Percentiles rank a stretch among this genome's conserved stretches.
These are phyloP conservation scores for Corylus avellana DNA, from an alignment of 306 rosid species.

Conservation along the genomic window DNA sequence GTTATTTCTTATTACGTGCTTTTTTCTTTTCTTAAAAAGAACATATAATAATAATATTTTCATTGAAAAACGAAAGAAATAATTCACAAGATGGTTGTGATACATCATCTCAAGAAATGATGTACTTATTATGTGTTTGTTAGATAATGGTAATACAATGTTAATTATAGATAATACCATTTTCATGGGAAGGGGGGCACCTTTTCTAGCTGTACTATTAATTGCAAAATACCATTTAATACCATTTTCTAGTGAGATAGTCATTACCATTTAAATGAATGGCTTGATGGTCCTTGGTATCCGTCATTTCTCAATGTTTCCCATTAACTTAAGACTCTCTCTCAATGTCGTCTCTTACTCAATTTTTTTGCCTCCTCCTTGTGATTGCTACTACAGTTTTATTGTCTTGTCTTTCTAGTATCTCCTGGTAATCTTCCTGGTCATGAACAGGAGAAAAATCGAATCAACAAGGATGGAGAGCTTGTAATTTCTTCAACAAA, in stretches of 20 bases:
- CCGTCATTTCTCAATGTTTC: background rate
- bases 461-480: constrained; percentile 91
- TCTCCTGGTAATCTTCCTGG: constrained; percentile 23
- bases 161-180: background rate
- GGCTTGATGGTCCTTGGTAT: background rate
- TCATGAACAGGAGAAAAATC: constrained; percentile 81
- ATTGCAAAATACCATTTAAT: background rate
- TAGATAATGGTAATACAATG: background rate
- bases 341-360: background rate
- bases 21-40: background rate
- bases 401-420: constrained; percentile 18
- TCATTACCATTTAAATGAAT: background rate
- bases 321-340: background rate
- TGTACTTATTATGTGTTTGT: background rate
- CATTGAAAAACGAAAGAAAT: background rate
- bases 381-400: constrained; percentile 9
- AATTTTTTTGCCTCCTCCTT: background rate
- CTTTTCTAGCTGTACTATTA: too few species aligned
- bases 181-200: background rate
- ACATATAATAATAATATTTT: background rate
- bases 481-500: constrained; percentile 93
- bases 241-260: background rate
- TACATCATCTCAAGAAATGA: background rate
- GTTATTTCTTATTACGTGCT: background rate
- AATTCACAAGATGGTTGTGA: background rate